Evolutionary conservation across 495 filamentous ascomycete species (phyloP), one percentile per base, ranked within the genome.

Genomic region (Trichodelitschia bisporula): DNA sequence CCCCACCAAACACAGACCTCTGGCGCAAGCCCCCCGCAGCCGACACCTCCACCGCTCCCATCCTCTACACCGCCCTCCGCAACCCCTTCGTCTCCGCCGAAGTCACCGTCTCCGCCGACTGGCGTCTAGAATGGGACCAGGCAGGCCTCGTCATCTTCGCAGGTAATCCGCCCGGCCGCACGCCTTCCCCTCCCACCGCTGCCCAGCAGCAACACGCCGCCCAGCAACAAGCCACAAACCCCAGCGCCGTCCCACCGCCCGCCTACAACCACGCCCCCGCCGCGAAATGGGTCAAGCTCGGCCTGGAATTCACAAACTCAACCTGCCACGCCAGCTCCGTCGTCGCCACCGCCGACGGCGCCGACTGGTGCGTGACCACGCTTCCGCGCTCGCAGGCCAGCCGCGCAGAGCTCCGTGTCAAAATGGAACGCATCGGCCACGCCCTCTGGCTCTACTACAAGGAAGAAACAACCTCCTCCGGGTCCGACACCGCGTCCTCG

Each of bases 101-200:
- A 37, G 62, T 67, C n/a, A 67, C 62, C 30, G 59, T 66, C 26
- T 58, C 48, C 32, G 62, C 61, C 8, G 58, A 66, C 43, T 64
- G 59, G 60, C 60, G 63, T 39, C 54, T 62, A 42, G 61, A 65
- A 54, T 66, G 59, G 58, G 62, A 67, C 34, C 62, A 83, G 48
- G 55, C 53, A 23, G 77, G 73, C 9, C 70, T 89, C 41, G 74
- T 50, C 27, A 51, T 51, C 30, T 51, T 51, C 34, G 40, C 46
- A 1, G 48, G 48, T 5, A 38, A 34, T 8, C 46, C 47, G 14
- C 41, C 46, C 19, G 42, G 43, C 13, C 29, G 41, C 6, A 24
- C 21, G 21, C 6, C 6, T n/a, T 24, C 21, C 6, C 21, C 21
- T 6, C 21, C 21, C 6, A n/a, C 21, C 6, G 6, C 19, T 12